These are phyloP conservation scores for Entelexis sorbosivorans DNA, from an alignment of 1,139 yeast genomes.

Conservation along the genomic window DNA sequence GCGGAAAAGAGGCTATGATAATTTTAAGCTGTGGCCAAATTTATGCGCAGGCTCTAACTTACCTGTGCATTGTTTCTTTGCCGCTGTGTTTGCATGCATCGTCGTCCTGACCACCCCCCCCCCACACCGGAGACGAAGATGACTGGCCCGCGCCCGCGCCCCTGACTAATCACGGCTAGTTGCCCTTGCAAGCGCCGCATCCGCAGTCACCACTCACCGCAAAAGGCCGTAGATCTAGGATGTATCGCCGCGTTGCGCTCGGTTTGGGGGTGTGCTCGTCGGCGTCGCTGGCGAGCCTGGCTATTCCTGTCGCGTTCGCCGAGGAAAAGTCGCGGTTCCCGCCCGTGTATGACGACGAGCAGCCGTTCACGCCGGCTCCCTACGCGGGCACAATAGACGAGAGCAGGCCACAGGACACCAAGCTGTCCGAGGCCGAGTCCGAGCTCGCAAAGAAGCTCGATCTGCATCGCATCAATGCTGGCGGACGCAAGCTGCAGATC, in stretches of 20 bases:
- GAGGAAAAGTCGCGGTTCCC: conserved; percentile 22
- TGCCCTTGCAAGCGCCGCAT: neutral
- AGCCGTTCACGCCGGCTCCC: conserved; percentile 32
- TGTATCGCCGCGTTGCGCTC: conserved; percentile 13
- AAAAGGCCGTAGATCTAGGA: neutral
- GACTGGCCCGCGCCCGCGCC: neutral
- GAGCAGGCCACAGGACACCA: conserved; percentile 37
- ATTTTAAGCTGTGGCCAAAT: too few relatives aligned
- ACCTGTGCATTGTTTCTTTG: too few relatives aligned
- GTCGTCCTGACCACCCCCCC: too few relatives aligned
- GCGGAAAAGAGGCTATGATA: too few relatives aligned
- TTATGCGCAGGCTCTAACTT: too few relatives aligned
- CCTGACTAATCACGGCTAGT: neutral
- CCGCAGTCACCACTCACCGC: neutral
- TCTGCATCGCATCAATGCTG: conserved; percentile 8
- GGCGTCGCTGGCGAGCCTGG: conserved; percentile 6
- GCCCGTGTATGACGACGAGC: conserved; percentile 47
- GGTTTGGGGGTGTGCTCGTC: conserved; percentile 14
- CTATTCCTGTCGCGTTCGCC: conserved; percentile 14
- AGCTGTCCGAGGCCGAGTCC: conserved; percentile 24
- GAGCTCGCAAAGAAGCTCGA: conserved; percentile 30
- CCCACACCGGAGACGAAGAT: too few relatives aligned
- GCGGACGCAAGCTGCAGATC: conserved; percentile 15
- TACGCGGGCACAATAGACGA: conserved; percentile 46
- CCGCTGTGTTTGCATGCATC: too few relatives aligned